Conservation (phyloP, 1,284 basidiomycete genomes). For the Termitomyces sp. region DNA sequence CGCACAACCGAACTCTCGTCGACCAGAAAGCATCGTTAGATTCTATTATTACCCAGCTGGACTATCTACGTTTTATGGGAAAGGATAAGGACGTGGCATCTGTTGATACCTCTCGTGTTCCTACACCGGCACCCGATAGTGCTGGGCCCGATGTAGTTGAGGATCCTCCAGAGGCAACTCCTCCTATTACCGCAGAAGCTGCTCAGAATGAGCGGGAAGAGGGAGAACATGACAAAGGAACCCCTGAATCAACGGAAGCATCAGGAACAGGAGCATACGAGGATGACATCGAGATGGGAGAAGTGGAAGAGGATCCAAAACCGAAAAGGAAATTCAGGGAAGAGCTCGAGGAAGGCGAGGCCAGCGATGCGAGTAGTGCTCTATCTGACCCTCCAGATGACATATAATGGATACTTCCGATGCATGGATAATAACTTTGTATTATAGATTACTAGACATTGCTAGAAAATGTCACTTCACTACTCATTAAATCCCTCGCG, state of each 20-base stretch:
- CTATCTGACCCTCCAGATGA: slow-evolving; percentile 71
- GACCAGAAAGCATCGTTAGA: slow-evolving; percentile 66
- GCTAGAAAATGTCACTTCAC: slow-evolving; percentile 43
- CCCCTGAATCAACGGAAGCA: slow-evolving; percentile 21
- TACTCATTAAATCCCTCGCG: slow-evolving; percentile 67
- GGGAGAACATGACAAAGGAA: slow-evolving; percentile 31
- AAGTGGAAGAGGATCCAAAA: slow-evolving; percentile 66
- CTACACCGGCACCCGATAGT: slow-evolving; percentile 46
- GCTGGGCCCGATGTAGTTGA: slow-evolving; percentile 17
- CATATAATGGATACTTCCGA: slow-evolving; percentile 8
- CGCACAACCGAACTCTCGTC: slow-evolving; percentile 58
- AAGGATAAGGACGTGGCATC: slow-evolving; percentile 53
- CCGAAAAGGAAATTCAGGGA: slow-evolving; percentile 52
- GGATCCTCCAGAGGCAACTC: slow-evolving; percentile 15
- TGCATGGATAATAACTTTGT: slow-evolving; percentile 8
- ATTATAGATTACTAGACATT: slow-evolving; percentile 25
- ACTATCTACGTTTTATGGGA: slow-evolving; percentile 56
- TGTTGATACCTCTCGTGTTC: slow-evolving; percentile 34
- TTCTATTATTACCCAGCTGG: slow-evolving; percentile 55
- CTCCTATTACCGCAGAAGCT: slow-evolving; percentile 15
- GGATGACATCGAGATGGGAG: slow-evolving; percentile 84
- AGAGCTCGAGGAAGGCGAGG: slow-evolving; percentile 80
- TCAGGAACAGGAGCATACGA: slow-evolving; percentile 26
- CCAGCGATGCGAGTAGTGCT: slow-evolving; percentile 70
- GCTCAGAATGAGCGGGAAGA: slow-evolving; percentile 31